Conservation (phyloP, 345 rosid species). For the Heritiera fomes region DNA sequence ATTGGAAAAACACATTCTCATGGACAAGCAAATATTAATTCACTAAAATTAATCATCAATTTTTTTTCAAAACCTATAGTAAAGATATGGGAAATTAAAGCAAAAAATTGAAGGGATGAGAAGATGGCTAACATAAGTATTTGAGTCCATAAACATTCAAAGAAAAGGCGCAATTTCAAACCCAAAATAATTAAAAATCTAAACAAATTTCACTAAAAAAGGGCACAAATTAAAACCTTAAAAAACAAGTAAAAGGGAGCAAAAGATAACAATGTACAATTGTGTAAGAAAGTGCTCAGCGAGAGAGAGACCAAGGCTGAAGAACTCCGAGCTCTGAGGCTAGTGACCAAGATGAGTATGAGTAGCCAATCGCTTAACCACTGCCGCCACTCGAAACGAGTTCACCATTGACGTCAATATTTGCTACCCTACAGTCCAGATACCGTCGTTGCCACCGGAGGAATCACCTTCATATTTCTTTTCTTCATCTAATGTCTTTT, state of each 20-base stretch:
- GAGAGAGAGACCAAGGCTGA: conserved; percentile 52
- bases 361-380: conserved; percentile 35
- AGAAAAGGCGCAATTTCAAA: background rate
- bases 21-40: background rate
- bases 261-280: background rate
- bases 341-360: conserved; percentile 29
- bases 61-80: background rate
- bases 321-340: conserved; percentile 36
- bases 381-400: conserved; percentile 40
- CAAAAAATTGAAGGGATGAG: background rate
- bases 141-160: background rate
- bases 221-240: background rate
- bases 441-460: conserved; percentile 15
- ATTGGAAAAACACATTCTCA: background rate
- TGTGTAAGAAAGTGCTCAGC: conserved; percentile 34
- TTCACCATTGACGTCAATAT: conserved; percentile 32
- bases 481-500: too few relatives aligned
- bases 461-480: conserved; percentile 7
- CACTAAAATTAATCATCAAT: background rate
- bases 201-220: background rate
- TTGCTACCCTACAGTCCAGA: conserved; percentile 17
- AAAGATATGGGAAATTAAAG: background rate
- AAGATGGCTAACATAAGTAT: background rate
- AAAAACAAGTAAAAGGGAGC: background rate
- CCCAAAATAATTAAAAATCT: background rate